phyloP scores from a whole-genome alignment of 1,284 basidiomycete species.

The Ganoderma meredithae region DNA sequence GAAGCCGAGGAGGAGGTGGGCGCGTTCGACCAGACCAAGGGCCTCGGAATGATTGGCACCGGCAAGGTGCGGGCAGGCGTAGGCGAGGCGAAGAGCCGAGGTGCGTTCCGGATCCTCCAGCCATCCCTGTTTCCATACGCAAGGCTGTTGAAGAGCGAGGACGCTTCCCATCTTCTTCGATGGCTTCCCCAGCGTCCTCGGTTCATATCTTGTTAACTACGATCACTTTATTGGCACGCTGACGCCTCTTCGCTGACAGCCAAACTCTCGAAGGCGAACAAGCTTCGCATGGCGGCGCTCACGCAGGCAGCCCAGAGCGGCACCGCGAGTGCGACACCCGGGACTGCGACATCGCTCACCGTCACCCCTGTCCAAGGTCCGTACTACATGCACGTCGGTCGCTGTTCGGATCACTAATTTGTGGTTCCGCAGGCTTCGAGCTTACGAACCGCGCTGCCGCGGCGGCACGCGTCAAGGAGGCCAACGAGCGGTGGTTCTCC shows the following conservation, averaged over 20 bases:
- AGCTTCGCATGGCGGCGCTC: slow-evolving; percentile 86
- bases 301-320: slow-evolving; percentile 73
- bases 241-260: slow-evolving; percentile 55
- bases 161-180: slow-evolving; percentile 6
- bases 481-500: slow-evolving; percentile 93
- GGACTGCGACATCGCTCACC: slow-evolving; percentile 90
- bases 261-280: slow-evolving; percentile 97
- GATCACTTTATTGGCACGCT: background rate
- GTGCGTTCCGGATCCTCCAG: slow-evolving; percentile 50
- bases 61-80: slow-evolving; percentile 89
- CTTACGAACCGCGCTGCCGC: slow-evolving; percentile 85
- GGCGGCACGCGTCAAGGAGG: slow-evolving; percentile 86
- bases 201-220: background rate
- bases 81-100: slow-evolving; percentile 89
- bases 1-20: slow-evolving; percentile 96
- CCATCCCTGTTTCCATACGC: slow-evolving; percentile 4
- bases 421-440: slow-evolving; percentile 71
- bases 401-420: slow-evolving; percentile 4
- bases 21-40: slow-evolving; percentile 96
- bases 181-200: background rate
- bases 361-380: slow-evolving; percentile 96
- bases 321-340: slow-evolving; percentile 69
- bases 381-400: slow-evolving; percentile 31
- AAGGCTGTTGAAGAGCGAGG: background rate
- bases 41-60: slow-evolving; percentile 96